Evolutionary conservation across 495 filamentous ascomycete genomes (phyloP).

Genomic region (Hypomontagnella submonticulosa): DNA sequence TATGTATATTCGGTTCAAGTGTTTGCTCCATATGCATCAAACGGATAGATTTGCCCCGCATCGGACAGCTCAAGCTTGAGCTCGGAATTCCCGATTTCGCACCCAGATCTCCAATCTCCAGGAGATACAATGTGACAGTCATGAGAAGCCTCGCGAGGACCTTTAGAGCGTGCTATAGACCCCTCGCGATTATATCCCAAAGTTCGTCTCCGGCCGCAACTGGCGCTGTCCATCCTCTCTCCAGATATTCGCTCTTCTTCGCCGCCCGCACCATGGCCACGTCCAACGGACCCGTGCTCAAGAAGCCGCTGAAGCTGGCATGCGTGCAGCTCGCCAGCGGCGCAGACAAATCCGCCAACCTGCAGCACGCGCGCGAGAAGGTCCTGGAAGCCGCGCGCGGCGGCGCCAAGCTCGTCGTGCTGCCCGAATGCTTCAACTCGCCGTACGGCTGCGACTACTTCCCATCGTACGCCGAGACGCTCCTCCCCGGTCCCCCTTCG

Average conservation of each 20-base stretch:
- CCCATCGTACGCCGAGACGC: slow-evolving; percentile 87
- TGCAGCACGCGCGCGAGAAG: slow-evolving; percentile 79
- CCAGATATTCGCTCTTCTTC: slow-evolving; percentile 22
- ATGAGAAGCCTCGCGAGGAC: slow-evolving; percentile 39
- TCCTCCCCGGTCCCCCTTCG: slow-evolving; percentile 81
- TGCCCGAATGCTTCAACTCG: slow-evolving; percentile 94
- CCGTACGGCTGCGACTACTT: slow-evolving; percentile 95
- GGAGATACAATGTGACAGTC: slow-evolving; percentile 21
- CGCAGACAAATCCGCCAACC: slow-evolving; percentile 85
- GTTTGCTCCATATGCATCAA: slow-evolving; percentile 20
- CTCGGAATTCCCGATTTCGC: slow-evolving; percentile 23
- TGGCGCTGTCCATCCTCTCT: neutral
- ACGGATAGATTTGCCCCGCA: slow-evolving; percentile 19
- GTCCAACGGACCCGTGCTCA: slow-evolving; percentile 68
- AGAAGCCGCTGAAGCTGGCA: slow-evolving; percentile 82
- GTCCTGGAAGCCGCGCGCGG: slow-evolving; percentile 81
- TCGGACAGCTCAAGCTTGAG: slow-evolving; percentile 5
- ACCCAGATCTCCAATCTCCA: neutral
- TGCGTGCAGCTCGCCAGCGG: slow-evolving; percentile 83
- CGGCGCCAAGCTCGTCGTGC: slow-evolving; percentile 79
- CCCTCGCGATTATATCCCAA: slow-evolving; percentile 9
- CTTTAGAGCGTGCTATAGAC: slow-evolving; percentile 19
- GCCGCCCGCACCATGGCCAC: slow-evolving; percentile 53
- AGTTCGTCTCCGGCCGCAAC: neutral
- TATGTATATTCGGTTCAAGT: neutral